These are phyloP conservation scores for Exophiala alcalophila DNA, from an alignment of 2,329 filamentous ascomycete genomes.

Conservation along the genomic window DNA sequence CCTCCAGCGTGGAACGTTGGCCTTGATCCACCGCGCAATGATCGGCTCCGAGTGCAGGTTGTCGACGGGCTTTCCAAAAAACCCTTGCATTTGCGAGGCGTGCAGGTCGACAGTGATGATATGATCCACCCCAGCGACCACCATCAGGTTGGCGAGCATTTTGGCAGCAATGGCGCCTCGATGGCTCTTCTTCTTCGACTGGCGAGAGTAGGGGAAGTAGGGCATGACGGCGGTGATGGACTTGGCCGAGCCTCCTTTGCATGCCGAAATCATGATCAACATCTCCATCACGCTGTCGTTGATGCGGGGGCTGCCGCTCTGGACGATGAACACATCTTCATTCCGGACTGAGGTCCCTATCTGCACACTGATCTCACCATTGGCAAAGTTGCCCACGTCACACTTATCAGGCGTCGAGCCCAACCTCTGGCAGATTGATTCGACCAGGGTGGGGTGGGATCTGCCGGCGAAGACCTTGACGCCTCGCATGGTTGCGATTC, in stretches of 20 bases:
- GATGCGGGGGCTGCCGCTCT: slow-evolving; percentile 92
- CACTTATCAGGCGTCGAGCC: slow-evolving; percentile 59
- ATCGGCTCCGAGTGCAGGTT: slow-evolving; percentile 95
- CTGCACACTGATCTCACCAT: slow-evolving; percentile 67
- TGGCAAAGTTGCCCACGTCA: slow-evolving; percentile 64
- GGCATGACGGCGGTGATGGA: slow-evolving; percentile 32
- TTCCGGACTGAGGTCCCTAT: slow-evolving; percentile 76
- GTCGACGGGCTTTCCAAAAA: slow-evolving; percentile 96
- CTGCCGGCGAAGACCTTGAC: slow-evolving; percentile 66
- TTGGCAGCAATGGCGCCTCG: slow-evolving; percentile 93
- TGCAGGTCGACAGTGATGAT: slow-evolving; percentile 97
- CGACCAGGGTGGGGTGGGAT: slow-evolving; percentile 62
- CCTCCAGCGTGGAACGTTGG: slow-evolving; percentile 76
- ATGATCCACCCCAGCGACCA: slow-evolving; percentile 92
- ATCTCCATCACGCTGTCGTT: slow-evolving; percentile 99
- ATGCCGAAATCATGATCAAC: slow-evolving; percentile 97
- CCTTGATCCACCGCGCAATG: slow-evolving; percentile 90
- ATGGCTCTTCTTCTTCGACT: slow-evolving; percentile 99
- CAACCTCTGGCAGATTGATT: slow-evolving; percentile 64
- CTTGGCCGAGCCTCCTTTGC: slow-evolving; percentile 90
- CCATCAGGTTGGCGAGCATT: slow-evolving; percentile 92
- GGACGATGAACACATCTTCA: slow-evolving; percentile 98
- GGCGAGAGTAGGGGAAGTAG: slow-evolving; percentile 90
- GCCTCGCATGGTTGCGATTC: slow-evolving; percentile 55
- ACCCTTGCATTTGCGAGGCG: slow-evolving; percentile 97